These are phyloP conservation scores for Leishmania braziliensis DNA, from an alignment of 208 protist species.

Conservation along the genomic window DNA sequence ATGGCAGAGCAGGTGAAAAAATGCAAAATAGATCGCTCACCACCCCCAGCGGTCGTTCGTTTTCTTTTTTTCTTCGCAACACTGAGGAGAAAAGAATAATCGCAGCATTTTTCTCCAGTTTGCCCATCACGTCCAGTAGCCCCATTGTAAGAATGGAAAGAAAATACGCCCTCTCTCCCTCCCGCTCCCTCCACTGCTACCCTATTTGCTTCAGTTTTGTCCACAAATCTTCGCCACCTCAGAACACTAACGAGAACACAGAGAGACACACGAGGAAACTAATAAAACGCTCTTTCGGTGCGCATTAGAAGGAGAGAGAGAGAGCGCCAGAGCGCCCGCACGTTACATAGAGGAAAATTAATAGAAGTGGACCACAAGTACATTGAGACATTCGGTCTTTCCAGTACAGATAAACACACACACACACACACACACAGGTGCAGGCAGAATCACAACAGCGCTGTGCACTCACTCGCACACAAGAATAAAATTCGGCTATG, in stretches of 20 bases:
- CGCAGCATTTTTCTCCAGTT: background rate
- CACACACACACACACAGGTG: conserved; percentile 9
- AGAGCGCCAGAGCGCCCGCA: background rate
- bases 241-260: background rate
- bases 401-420: background rate
- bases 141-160: background rate
- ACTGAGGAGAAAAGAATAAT: background rate
- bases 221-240: background rate
- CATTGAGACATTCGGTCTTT: background rate
- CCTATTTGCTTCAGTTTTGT: background rate
- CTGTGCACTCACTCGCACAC: no score
- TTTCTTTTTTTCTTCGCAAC: background rate
- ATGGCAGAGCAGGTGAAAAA: background rate
- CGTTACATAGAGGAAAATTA: background rate
- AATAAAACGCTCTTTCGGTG: background rate
- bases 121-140: background rate
- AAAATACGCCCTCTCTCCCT: background rate
- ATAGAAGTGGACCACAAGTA: background rate
- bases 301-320: background rate
- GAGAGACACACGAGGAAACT: background rate
- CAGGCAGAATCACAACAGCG: background rate
- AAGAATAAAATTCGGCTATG: background rate
- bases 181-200: background rate
- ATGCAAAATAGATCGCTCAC: background rate
- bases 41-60: background rate